A percentile compares a stretch with the other conserved stretches of the same genome.
Conservation (phyloP, 208 protist genomes). For the Willaertia magna region DNA sequence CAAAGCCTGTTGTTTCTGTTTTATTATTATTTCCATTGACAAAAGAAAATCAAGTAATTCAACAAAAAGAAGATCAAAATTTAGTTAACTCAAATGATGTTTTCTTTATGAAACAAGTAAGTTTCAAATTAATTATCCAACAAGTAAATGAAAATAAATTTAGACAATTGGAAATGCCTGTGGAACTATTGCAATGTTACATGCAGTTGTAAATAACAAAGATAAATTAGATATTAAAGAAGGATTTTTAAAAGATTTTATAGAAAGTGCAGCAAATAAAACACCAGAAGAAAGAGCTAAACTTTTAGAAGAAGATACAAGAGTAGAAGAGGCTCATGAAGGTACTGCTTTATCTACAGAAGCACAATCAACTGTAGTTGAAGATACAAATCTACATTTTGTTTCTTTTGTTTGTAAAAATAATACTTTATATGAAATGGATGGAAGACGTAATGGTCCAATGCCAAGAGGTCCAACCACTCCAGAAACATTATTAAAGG, state of each 20-base stretch:
- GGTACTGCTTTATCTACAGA: constrained; percentile 49
- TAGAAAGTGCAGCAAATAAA: constrained; percentile 14
- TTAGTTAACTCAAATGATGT: constrained; percentile 20
- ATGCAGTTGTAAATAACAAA: constrained; percentile 76
- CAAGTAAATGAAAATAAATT: background rate
- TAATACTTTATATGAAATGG: constrained; percentile 74
- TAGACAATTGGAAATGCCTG: constrained; percentile 67
- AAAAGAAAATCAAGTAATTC: background rate
- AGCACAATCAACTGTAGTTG: constrained; percentile 42
- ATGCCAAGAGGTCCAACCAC: constrained; percentile 57
- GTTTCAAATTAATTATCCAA: background rate
- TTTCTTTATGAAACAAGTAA: constrained; percentile 75
- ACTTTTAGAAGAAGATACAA: constrained; percentile 32
- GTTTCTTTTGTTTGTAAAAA: constrained; percentile 65
- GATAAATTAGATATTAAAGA: constrained; percentile 30
- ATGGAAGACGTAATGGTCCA: constrained; percentile 65
- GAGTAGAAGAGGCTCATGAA: constrained; percentile 46
- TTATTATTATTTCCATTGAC: constrained; percentile 77
- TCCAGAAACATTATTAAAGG: constrained; percentile 47
- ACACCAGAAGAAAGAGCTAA: constrained; percentile 30
- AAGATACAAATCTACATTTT: constrained; percentile 78
- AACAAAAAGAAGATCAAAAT: constrained; percentile 3
- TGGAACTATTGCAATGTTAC: constrained; percentile 78
- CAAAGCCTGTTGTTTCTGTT: constrained; percentile 61
- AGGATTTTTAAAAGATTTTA: constrained; percentile 34